phyloP scores from a whole-genome alignment of 768 basidiomycete species.

The Amylocystis lapponica region DNA sequence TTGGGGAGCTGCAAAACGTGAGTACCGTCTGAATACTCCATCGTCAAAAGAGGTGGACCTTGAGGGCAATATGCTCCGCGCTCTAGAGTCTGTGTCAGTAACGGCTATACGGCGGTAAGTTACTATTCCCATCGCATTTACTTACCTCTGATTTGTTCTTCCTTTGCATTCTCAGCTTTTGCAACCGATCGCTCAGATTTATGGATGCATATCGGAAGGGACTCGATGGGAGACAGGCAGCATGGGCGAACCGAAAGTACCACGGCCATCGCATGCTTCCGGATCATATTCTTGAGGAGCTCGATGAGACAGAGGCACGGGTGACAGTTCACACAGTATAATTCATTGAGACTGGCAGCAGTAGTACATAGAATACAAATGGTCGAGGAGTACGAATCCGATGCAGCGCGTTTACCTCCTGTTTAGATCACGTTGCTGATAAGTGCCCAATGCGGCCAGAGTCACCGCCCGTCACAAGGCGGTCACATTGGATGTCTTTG shows the following conservation, averaged over 20 bases:
- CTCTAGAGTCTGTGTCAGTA: conserved; percentile 9
- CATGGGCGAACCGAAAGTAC: conserved; percentile 26
- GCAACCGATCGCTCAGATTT: conserved; percentile 19
- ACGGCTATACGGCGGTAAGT: conserved; percentile 14
- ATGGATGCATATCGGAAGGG: conserved; percentile 23
- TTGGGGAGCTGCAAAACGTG: conserved; percentile 24
- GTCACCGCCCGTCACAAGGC: too few species aligned
- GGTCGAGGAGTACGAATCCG: too few species aligned
- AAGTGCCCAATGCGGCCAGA: too few species aligned
- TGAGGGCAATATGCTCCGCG: conserved; percentile 9
- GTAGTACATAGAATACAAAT: too few species aligned
- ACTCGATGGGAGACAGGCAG: conserved; percentile 23
- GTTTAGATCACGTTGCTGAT: too few species aligned
- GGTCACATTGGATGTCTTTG: too few species aligned
- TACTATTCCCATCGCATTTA: too few species aligned
- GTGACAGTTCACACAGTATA: too few species aligned
- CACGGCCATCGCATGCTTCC: conserved; percentile 26
- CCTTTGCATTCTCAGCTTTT: conserved; percentile 20
- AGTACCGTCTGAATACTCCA: conserved; percentile 15
- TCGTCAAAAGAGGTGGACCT: conserved; percentile 15
- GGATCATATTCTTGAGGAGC: too few species aligned
- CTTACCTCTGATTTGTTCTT: conserved; percentile 1
- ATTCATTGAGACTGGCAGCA: too few species aligned
- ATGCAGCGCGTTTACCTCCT: too few species aligned
- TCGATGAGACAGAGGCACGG: too few species aligned